These are phyloP conservation scores for Cetraspora pellucida DNA, from an alignment of 192 early-diverging fungal genomes.

Conservation along the genomic window DNA sequence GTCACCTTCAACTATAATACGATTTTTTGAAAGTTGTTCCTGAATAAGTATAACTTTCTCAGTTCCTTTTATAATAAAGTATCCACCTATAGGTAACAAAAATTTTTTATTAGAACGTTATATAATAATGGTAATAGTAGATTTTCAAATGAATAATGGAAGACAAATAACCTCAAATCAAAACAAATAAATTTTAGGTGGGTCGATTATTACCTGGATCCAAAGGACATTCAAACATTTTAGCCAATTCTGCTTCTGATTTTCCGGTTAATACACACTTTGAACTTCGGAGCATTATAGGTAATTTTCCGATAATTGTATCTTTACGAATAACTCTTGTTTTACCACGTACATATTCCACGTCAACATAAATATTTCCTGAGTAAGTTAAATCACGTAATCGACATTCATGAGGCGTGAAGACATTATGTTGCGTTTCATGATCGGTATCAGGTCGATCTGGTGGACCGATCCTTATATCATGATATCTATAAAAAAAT, in stretches of 20 bases:
- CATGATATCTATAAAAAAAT: slow-evolving; percentile 65
- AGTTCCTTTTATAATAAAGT: slow-evolving; percentile 94
- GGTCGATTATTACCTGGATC: slow-evolving; percentile 72
- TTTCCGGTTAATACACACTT: slow-evolving; percentile 82
- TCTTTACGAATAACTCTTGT: slow-evolving; percentile 78
- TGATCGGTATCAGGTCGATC: slow-evolving; percentile 68
- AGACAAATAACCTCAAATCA: background rate
- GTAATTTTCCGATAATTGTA: slow-evolving; percentile 89
- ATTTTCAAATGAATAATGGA: no score
- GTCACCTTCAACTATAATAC: slow-evolving; percentile 93
- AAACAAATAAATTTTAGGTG: slow-evolving; percentile 14
- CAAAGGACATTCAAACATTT: slow-evolving; percentile 90
- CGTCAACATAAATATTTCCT: slow-evolving; percentile 87
- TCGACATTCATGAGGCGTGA: slow-evolving; percentile 95
- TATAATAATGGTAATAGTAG: no score
- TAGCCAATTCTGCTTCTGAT: slow-evolving; percentile 80
- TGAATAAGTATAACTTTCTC: slow-evolving; percentile 99
- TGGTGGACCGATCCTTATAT: slow-evolving; percentile 84
- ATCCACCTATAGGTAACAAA: slow-evolving; percentile 63
- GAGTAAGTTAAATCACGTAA: slow-evolving; percentile 95
- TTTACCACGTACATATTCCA: slow-evolving; percentile 87
- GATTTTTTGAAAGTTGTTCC: slow-evolving; percentile 98
- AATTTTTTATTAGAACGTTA: background rate
- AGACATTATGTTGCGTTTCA: slow-evolving; percentile 66
- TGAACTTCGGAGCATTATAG: slow-evolving; percentile 92